Evolutionary conservation across 176 grass and related monocot species (phyloP).

Genomic region (Oryza nivara): DNA sequence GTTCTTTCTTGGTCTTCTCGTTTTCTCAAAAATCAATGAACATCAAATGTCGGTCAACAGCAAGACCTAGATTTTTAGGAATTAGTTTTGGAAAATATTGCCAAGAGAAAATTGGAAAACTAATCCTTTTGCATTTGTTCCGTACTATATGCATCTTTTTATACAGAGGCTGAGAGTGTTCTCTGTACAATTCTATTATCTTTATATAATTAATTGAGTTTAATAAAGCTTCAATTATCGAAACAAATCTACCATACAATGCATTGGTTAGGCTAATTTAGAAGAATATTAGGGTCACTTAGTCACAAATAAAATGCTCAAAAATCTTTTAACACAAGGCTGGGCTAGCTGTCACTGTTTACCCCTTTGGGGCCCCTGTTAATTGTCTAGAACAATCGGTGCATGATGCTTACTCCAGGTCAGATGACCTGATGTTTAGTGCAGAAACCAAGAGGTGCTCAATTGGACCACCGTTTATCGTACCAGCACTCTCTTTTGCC

Average conservation of each 20-base stretch:
- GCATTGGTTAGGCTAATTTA: background rate
- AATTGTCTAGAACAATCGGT: conserved; percentile 28
- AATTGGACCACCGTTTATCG: background rate
- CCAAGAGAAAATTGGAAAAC: background rate
- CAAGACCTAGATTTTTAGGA: background rate
- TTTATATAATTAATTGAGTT: too few species aligned
- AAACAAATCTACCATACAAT: too few species aligned
- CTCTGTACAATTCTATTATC: too few species aligned
- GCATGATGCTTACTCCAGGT: background rate
- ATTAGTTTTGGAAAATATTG: background rate
- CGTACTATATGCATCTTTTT: background rate
- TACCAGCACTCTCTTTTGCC: background rate
- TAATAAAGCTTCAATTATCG: too few species aligned
- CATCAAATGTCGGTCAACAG: conserved; percentile 17
- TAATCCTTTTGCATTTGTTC: background rate
- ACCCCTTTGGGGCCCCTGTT: background rate
- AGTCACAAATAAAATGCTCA: conserved; percentile 4
- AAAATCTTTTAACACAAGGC: background rate
- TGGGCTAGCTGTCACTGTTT: conserved; percentile 1
- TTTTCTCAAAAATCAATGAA: conserved; percentile 6
- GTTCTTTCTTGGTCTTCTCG: background rate
- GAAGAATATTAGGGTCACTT: background rate
- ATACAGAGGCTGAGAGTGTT: too few species aligned
- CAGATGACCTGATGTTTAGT: background rate
- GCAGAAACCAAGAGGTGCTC: background rate